Base-by-base conservation (phyloP, 306 rosid species). In the Alnus glutinosa region DNA sequence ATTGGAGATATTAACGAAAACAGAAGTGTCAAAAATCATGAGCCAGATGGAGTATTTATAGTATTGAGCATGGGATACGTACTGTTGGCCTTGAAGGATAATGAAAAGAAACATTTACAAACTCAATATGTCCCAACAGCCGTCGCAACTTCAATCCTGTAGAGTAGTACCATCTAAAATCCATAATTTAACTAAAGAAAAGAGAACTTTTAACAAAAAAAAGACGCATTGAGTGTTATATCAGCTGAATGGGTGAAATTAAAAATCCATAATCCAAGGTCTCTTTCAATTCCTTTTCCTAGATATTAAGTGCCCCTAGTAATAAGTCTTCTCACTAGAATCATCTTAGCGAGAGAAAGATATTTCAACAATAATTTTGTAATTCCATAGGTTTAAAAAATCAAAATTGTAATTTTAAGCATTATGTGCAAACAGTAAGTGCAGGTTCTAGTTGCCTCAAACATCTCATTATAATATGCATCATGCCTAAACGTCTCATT, bases 61-160 rank as follows among this genome's bases (percentile, higher is more conserved):
- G 77, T 73, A 79, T 18, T 71, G 76, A 74, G 75, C 52, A 52
- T 50, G 76, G 62, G 79, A 79, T 84, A 83, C 78, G 57, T 88
- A 92, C 97, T 87, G 80, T 86, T 81, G 95, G 89, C 86, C 98
- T 89, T 72, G 98, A 87, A 79, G 98, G 74, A 86, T 92, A 95
- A 85, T 83, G 77, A 87, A 95, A 92, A 76, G 97, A 91, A 73
- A 91, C 83, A 83, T 95, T 84, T 54, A 79, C 82, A 78, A 92
- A 95, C 78, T 91, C 93, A 61, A 95, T 83, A 79, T 49, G 80
- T 82, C 98, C 98, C 8, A 18, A 80, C 78, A 88, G 80, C 59
- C 75, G 88, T 85, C 83, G 89, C 87, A 92, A 82, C 89, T 85
- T 89, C 47, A 81, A 36, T 74, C 98, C 98, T 95, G 97, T 10